Base-by-base conservation (phyloP, 1,284 basidiomycete species). In the Trichosporon sp. region DNA sequence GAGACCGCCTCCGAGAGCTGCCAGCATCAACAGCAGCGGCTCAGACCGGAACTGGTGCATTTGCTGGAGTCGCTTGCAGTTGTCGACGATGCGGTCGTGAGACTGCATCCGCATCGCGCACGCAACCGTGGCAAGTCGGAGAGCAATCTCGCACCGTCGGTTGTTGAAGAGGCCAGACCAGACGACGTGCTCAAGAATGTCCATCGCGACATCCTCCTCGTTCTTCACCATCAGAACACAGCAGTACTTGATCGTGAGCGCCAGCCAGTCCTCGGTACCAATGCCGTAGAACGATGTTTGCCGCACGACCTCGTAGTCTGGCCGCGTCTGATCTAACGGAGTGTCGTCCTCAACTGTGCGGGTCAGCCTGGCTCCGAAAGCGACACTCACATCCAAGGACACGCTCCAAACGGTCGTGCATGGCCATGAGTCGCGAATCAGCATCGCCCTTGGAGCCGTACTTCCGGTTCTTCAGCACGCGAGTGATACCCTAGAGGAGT, bases 221-320 rank as follows among this genome's bases (percentile, higher is more conserved):
- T 79, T 86, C 85, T 68, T 78, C 35, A 85, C 84, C 74, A 93
- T 92, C 46, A 95, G 85, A 6, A 92, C 86, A 80, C 96, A 94
- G 69, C 90, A 89, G 80, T 97, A 97, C 93, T 94, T 91, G 86
- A 96, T 89, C 76, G 95, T 90, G 21, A 98, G 80, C 2, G 87
- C 86, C 66, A 96, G 82, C 96, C 96, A 98, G 67, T 92, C 90
- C 71, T 92, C 90, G 75, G 94, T 92, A 1, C 86, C 86, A n/a
- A 97, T 87, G 0, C 92, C 91, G 5, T 95, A 90, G 81, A 96
- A 98, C 1, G 79, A 81, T 59, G 76, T 84, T 70, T 70, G 76
- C 59, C 77, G 77, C 26, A 76, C 70, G 21, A 77, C 72, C 19
- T 75, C 74, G 37, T 80, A 80, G 48, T 75, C 68, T 51, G 54